Conservation (phyloP, 257 asterid genomes). For the Solanum virginianum region DNA sequence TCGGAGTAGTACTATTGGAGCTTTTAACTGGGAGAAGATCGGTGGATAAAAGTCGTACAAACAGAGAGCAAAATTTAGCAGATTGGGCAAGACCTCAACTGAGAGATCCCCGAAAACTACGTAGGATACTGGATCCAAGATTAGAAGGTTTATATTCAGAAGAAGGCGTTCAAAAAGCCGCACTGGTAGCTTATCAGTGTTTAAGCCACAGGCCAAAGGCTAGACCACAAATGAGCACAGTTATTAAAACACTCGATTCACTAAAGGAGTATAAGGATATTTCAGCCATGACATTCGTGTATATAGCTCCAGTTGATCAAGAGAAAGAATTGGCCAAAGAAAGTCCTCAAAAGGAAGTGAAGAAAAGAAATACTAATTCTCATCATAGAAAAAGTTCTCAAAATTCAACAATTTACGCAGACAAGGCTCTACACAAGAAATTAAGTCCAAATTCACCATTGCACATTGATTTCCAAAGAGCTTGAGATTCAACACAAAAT, state of each 20-base stretch:
- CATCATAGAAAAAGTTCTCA: neutral
- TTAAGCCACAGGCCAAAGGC: conserved; percentile 15
- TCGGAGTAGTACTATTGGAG: conserved; percentile 16
- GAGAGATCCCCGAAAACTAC: neutral
- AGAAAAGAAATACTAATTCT: neutral
- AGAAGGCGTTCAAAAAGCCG: conserved; percentile 19
- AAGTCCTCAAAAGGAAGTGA: neutral
- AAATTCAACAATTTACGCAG: neutral
- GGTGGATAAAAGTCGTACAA: conserved; percentile 8
- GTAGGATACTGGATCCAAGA: conserved; percentile 12
- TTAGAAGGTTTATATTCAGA: conserved; percentile 17
- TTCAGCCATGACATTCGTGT: conserved; percentile 8
- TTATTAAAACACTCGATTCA: conserved; percentile 16
- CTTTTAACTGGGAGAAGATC: conserved; percentile 8
- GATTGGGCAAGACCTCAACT: conserved; percentile 14
- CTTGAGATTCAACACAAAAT: neutral
- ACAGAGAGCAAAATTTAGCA: conserved; percentile 5
- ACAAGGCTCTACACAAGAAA: neutral
- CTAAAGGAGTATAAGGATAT: conserved; percentile 12
- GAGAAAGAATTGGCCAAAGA: conserved; percentile 12
- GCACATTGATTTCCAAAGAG: neutral
- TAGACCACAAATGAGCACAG: conserved; percentile 20
- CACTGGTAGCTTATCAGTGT: conserved; percentile 22
- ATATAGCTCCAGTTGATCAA: conserved; percentile 11
- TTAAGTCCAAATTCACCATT: neutral